Base-by-base conservation (phyloP, 2,329 filamentous ascomycete genomes). In the Tolypocladium ovalisporum region DNA sequence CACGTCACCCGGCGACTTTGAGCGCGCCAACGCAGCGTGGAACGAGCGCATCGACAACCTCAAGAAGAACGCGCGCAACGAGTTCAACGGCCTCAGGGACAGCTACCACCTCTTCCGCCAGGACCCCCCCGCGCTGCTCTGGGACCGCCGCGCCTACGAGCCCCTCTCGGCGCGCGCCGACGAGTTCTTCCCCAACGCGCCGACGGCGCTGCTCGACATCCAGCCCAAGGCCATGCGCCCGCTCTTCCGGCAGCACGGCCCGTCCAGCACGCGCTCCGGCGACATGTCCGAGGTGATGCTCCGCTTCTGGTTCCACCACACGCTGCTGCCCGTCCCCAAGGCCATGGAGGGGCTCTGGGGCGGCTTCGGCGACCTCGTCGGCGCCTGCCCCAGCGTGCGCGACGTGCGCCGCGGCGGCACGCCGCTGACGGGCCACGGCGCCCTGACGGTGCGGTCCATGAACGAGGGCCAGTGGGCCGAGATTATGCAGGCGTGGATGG, bases 91-190 rank as follows among this genome's bases (percentile, higher is more conserved):
- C 35, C 64, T 72, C 53, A 73, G 75, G 35, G 84, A 88, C 63
- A 83, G 85, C 65, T 68, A 77, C 51, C 79, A 81, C 61, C 62
- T 79, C 19, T 75, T 79, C 64, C 68, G 72, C 54, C 74, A 79
- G 68, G 63, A 75, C 0, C 75, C 78, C 1, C 80, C 83, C 0
- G 64, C 78, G 1, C 69, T 93, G 4, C 64, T 76, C 32, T 92
- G 86, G 83, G 90, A 96, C 69, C 78, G 80, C 1, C 84, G 91
- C 19, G 72, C 76, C 2, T 84, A 83, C 64, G 89, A 96, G 64
- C 88, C 90, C 0, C 75, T 96, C 19, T 70, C 75, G 29, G 79
- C 82, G 3, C 59, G 75, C 5, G 55, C 70, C 0, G 65, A 79
- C 1, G 91, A 96, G 62, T 86, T 90, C 64, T 89, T 79, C 68